Percentiles rank a stretch among this genome's conserved stretches.
Evolutionary conservation across 805 yeast genomes (phyloP).

Genomic region (Saccharomyces kudriavzevii): DNA sequence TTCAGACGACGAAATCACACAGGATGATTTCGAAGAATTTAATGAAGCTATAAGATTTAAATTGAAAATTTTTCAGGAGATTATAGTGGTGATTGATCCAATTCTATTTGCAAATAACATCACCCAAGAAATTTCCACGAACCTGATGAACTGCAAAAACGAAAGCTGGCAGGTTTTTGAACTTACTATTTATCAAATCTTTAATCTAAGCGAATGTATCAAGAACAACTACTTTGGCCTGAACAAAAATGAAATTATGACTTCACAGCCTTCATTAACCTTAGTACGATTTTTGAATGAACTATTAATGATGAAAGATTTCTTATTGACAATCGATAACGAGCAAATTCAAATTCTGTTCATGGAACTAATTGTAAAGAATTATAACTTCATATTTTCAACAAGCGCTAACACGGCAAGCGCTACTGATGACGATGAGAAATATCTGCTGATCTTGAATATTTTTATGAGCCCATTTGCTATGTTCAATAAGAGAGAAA

Average conservation of each 20-base stretch:
- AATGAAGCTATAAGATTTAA: conserved; percentile 61
- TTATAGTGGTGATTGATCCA: conserved; percentile 55
- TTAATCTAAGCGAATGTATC: conserved; percentile 69
- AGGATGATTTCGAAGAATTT: conserved; percentile 70
- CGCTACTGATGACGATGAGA: conserved; percentile 33
- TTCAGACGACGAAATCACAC: conserved; percentile 63
- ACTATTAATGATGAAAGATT: conserved; percentile 25
- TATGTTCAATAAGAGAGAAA: conserved; percentile 62
- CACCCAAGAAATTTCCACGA: conserved; percentile 45
- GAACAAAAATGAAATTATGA: conserved; percentile 55
- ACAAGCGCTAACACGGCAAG: conserved; percentile 13
- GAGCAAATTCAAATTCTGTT: conserved; percentile 75
- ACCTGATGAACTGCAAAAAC: conserved; percentile 19
- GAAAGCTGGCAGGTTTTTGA: conserved; percentile 76
- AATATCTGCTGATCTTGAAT: conserved; percentile 51
- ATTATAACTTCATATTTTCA: conserved; percentile 44
- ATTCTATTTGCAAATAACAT: conserved; percentile 53
- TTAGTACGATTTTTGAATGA: conserved; percentile 25
- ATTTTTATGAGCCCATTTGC: conserved; percentile 77
- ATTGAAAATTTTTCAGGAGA: conserved; percentile 75
- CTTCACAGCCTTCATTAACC: conserved; percentile 56
- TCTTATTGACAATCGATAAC: conserved; percentile 36
- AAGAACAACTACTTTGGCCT: conserved; percentile 68
- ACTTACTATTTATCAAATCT: conserved; percentile 76
- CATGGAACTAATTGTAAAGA: conserved; percentile 80